phyloP scores from a whole-genome alignment of 176 grass and related monocot species.

The Eremochloa ophiuroides region DNA sequence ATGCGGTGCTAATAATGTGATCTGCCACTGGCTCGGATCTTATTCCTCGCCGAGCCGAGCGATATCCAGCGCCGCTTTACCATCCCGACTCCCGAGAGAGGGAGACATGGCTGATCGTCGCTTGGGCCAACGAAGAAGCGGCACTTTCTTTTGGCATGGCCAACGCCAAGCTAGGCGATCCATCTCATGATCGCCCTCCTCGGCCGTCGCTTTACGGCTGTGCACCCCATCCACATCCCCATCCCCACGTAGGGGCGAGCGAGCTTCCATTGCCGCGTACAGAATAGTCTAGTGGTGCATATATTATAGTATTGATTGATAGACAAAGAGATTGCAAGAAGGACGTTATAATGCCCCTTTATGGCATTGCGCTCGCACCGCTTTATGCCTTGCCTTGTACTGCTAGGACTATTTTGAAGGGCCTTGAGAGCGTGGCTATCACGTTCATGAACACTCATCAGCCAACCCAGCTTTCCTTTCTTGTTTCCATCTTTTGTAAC shows the following conservation, averaged over 20 bases:
- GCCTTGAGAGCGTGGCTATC: neutral
- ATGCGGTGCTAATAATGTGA: conserved; percentile 23
- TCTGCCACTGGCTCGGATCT: conserved; percentile 31
- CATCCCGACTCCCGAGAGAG: neutral
- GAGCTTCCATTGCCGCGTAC: neutral
- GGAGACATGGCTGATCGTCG: neutral
- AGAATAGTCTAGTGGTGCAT: neutral
- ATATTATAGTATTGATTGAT: neutral
- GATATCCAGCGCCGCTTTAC: neutral
- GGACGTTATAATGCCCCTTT: neutral
- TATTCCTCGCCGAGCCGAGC: conserved; percentile 14
- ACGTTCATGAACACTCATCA: neutral
- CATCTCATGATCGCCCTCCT: neutral
- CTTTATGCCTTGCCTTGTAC: neutral
- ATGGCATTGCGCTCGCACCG: neutral
- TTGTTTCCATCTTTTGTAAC: neutral
- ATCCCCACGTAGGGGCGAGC: neutral
- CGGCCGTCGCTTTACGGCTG: conserved; percentile 12
- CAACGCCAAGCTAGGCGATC: neutral
- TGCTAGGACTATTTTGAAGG: neutral
- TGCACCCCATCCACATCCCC: neutral
- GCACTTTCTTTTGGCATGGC: neutral
- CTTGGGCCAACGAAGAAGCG: neutral
- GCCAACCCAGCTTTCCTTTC: neutral
- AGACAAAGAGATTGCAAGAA: neutral